Percentiles rank a stretch among this genome's conserved stretches.
phyloP scores from a whole-genome alignment of 2,329 filamentous ascomycete genomes.

The Claviceps africana region DNA sequence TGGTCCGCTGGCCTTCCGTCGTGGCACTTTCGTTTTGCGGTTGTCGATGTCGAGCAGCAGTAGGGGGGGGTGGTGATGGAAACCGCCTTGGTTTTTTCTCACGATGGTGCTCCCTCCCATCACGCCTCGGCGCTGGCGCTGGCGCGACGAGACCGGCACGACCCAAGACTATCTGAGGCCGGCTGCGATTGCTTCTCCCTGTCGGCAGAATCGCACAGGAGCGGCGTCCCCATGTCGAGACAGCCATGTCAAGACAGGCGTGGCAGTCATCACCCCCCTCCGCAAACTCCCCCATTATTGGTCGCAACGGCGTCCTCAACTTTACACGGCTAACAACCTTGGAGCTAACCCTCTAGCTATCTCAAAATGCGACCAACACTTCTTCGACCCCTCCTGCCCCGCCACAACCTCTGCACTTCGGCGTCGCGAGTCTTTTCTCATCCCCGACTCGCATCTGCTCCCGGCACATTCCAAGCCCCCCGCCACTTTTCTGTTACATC shows the following conservation, averaged over 20 bases:
- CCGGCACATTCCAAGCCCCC: conserved; percentile 23
- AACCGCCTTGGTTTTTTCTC: not conserved
- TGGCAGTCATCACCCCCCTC: not conserved
- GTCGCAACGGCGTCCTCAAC: conserved; percentile 8
- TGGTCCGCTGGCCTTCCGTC: not conserved
- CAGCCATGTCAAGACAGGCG: not conserved
- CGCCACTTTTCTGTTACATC: conserved; percentile 40
- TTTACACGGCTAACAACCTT: conserved; percentile 20
- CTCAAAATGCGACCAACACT: conserved; percentile 31
- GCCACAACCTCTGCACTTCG: conserved; percentile 27
- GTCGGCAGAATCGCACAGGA: not conserved
- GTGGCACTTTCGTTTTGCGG: not conserved
- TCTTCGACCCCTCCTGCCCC: conserved; percentile 33
- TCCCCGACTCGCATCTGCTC: conserved; percentile 27
- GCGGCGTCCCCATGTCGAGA: not conserved
- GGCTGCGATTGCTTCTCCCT: not conserved
- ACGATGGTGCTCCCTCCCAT: not conserved
- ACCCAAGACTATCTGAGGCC: not conserved
- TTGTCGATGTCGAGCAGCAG: not conserved
- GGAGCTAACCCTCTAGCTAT: conserved; percentile 26
- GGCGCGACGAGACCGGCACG: not conserved
- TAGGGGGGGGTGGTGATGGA: not conserved
- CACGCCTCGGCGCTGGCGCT: not conserved
- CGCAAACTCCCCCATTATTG: not conserved
- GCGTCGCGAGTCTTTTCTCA: conserved; percentile 26